Evolutionary conservation across 2,329 filamentous ascomycete species (phyloP).

Genomic region (Sporothrix globosa): DNA sequence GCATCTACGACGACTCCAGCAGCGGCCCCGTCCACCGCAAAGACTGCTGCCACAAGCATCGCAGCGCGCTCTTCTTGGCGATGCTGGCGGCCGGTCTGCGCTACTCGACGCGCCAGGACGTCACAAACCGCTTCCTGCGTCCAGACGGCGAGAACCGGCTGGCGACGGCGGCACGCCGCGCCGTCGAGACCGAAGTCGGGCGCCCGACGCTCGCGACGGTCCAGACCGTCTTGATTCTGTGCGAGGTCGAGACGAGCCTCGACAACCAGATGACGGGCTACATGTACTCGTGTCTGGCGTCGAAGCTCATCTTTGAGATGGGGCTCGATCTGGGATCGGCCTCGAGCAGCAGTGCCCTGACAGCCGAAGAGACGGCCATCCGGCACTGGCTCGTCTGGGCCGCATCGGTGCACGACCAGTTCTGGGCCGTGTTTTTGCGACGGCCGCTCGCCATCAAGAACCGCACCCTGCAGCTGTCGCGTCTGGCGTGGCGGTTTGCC

Average conservation of each 20-base stretch:
- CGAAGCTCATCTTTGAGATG: constrained; percentile 32
- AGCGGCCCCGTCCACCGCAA: not conserved
- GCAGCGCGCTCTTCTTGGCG: constrained; percentile 30
- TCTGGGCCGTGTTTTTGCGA: constrained; percentile 29
- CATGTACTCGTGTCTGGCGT: constrained; percentile 33
- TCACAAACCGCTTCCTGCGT: constrained; percentile 22
- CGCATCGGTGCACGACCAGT: constrained; percentile 33
- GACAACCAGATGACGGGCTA: constrained; percentile 34
- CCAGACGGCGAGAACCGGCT: constrained; percentile 27
- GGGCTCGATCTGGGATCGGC: constrained; percentile 29
- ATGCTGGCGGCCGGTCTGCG: constrained; percentile 32
- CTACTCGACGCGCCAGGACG: constrained; percentile 28
- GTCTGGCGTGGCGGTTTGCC: constrained; percentile 29
- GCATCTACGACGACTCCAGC: constrained; percentile 7
- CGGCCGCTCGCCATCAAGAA: constrained; percentile 32
- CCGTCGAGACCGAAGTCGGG: constrained; percentile 28
- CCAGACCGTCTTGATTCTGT: constrained; percentile 32
- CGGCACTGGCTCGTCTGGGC: constrained; percentile 34
- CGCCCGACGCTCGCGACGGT: constrained; percentile 30
- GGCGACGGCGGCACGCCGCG: constrained; percentile 22
- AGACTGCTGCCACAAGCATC: constrained; percentile 26
- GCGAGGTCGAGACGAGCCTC: constrained; percentile 30
- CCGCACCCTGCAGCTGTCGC: constrained; percentile 28
- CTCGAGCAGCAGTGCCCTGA: constrained; percentile 22
- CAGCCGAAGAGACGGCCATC: constrained; percentile 28